A percentile compares a stretch with the other conserved stretches of the same genome.
Conservation (phyloP, 371 early-diverging fungal species). For the Rhizopus delemar region DNA sequence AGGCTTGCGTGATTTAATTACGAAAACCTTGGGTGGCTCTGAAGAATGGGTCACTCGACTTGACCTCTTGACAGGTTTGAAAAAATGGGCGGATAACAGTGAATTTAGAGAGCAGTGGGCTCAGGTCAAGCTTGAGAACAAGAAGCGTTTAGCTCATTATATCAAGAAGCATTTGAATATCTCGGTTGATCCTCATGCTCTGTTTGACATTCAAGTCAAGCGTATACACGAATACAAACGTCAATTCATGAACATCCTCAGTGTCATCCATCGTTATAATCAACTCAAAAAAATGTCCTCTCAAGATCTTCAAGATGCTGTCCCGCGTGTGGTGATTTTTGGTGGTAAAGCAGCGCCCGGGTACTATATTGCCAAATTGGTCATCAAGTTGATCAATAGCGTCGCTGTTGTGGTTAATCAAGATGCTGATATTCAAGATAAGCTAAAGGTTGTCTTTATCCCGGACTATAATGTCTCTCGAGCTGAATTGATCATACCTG, state of each 20-base stretch:
- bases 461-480: slow-evolving; percentile 94
- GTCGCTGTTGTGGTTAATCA: slow-evolving; percentile 84
- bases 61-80: slow-evolving; percentile 60
- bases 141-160: slow-evolving; percentile 81
- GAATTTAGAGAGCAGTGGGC: slow-evolving; percentile 83
- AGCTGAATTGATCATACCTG: slow-evolving; percentile 89
- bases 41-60: slow-evolving; percentile 72
- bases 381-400: slow-evolving; percentile 93
- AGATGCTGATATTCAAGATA: slow-evolving; percentile 71
- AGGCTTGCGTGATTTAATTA: slow-evolving; percentile 74
- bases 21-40: slow-evolving; percentile 66
- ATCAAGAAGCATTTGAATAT: slow-evolving; percentile 68
- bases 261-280: slow-evolving; percentile 88
- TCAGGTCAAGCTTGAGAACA: slow-evolving; percentile 84
- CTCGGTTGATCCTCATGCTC: slow-evolving; percentile 73
- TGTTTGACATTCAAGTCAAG: slow-evolving; percentile 95
- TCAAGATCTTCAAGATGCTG: slow-evolving; percentile 59
- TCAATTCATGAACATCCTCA: slow-evolving; percentile 93
- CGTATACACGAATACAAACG: slow-evolving; percentile 97
- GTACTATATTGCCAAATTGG: slow-evolving; percentile 93
- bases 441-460: slow-evolving; percentile 90
- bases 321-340: slow-evolving; percentile 81
- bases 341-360: slow-evolving; percentile 91
- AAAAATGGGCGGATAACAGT: slow-evolving; percentile 57
- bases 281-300: slow-evolving; percentile 71